phyloP scores from a whole-genome alignment of 208 protist species.

The Acanthamoeba pearcei region DNA sequence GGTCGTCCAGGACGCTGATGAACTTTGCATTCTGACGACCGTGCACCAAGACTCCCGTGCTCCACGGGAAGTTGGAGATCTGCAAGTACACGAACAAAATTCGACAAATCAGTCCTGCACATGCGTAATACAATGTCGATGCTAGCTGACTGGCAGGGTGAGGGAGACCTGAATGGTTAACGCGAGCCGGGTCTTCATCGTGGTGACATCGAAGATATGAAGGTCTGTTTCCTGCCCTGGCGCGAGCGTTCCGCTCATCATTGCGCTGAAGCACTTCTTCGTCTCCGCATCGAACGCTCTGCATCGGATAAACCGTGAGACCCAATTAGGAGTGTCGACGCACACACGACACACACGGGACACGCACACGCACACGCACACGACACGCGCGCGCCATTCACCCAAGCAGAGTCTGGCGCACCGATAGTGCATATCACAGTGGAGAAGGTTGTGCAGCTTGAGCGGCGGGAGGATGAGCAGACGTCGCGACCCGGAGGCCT shows the following conservation, averaged over 20 bases:
- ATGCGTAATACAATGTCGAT: background rate
- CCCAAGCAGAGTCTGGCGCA: background rate
- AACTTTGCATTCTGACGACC: background rate
- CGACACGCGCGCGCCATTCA: background rate
- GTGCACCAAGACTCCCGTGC: background rate
- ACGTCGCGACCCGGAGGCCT: background rate
- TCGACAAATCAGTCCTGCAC: background rate
- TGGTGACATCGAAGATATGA: background rate
- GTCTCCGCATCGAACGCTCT: conserved; percentile 33
- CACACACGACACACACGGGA: background rate
- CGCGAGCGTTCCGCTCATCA: conserved; percentile 5
- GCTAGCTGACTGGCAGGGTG: background rate
- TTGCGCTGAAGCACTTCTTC: background rate
- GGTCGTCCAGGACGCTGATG: background rate
- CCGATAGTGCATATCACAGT: conserved; percentile 5
- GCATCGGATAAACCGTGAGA: background rate
- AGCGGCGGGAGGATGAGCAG: conserved; percentile 10
- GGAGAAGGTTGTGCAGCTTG: conserved; percentile 4
- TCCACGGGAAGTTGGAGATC: background rate
- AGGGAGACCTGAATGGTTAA: background rate
- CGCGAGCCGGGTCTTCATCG: background rate
- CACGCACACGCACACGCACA: background rate
- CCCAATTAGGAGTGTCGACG: background rate
- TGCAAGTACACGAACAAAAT: background rate
- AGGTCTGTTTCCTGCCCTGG: background rate